Base-by-base conservation (phyloP, 1,284 basidiomycete genomes). In the Heliocybe sulcata region DNA sequence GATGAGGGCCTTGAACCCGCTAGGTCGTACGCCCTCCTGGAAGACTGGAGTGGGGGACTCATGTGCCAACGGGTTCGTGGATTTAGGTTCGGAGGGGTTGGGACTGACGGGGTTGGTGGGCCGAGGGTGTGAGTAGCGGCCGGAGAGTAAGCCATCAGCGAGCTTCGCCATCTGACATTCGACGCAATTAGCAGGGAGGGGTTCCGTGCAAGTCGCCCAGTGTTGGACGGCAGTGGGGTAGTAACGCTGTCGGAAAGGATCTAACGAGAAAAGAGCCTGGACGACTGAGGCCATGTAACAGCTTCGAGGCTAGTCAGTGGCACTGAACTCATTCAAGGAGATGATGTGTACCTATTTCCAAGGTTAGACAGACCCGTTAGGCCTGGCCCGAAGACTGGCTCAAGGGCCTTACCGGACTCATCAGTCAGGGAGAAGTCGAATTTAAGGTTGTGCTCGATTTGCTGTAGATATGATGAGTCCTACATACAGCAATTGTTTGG, bases 231-330 rank as follows among this genome's bases (percentile, higher is more conserved):
- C 76, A 0, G 77, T 71, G 10, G 79, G 74, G 53, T 74, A 71
- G 73, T 96, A 99, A 11, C 91, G 83, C 9, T 75, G 66, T 59
- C 85, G 83, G 77, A 98, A 98, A 0, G 81, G 66, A 0, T 87
- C 79, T 2, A 98, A 77, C 0, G 93, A 77, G 72, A 98, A 98
- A 1, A 98, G 64, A 0, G 84, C 82, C 73, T 99, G 96, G 0
- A 98, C 71, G 19, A 94, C 88, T 0, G 95, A 98, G 0, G 94
- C 92, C 85, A 99, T 93, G 74, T 99, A 99, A 69, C 97, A 99
- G 70, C 94, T 94, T 55, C 2, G 47, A 3, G 27, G 20, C 14
- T 33, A 53, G 31, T 19, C 22, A 3, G 53, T 12, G 35, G 51
- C 23, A 22, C 11, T 19, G 47, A 31, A 20, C 3, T 48, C 16